Base-by-base conservation (phyloP, 2,329 filamentous ascomycete genomes). In the Phaeosphaeriaceae sp. region DNA sequence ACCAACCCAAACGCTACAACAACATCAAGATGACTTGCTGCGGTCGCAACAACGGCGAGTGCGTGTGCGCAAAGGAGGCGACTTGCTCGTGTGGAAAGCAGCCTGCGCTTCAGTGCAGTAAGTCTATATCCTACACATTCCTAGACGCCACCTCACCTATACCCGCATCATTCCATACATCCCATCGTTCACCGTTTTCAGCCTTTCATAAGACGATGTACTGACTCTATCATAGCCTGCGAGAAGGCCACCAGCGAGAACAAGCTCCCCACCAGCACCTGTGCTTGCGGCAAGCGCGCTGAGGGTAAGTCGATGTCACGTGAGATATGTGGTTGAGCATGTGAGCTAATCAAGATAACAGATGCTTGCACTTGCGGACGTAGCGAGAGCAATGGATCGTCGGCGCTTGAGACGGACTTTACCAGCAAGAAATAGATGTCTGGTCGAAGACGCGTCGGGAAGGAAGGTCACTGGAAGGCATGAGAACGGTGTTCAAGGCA, bases 21-120 rank as follows among this genome's bases (percentile, higher is more conserved):
- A 58, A 47, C 59, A 65, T 65, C 71, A 40, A 40, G 15, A 77
- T 83, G 80, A 76, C 78, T 67, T 89, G 87, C 85, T 89, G 87
- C 78, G 84, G 84, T 77, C 84, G 84, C 68, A 81, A 84, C 69
- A 81, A 82, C 64, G 81, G 80, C 49, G 78, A 81, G 71, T 89
- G 87, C 70, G 83, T 84, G 67, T 87, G 85, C 69, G 84, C 85
- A 42, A 79, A 82, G 54, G 84, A 88, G 69, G 85, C 86, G 62
- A 87, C 80, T 61, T 97, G 93, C 87, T 96, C 92, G 17, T 98
- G 94, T 78, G 94, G 94, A 75, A 89, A 97, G 83, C 86, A 95
- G 77, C 87, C 89, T 3, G 94, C 94, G 51, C 88, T 97, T 50
- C 85, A 94, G 77, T 98, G 94, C 87, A 91, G 75, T 77, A 77